Base-by-base conservation (phyloP, 352 stramenopile species). In the Albugo candida region DNA sequence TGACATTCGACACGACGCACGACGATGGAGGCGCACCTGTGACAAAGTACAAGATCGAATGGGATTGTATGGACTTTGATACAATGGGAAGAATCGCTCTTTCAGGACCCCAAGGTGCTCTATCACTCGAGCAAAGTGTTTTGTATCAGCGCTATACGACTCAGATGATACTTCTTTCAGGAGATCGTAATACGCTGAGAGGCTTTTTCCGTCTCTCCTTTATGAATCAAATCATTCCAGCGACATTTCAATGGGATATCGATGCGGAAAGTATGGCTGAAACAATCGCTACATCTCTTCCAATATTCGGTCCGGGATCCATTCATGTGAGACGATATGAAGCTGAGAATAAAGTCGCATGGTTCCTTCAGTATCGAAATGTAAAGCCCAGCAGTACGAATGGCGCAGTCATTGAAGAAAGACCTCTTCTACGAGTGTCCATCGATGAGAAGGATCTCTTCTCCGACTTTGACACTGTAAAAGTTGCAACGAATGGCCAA, bases 1-100 rank as follows among this genome's bases (percentile, higher is more conserved):
- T 96, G 8, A 57, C 51, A 2, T 96, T 96, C 49, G 75, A 82
- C 27, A 66, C 70, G 0, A 65, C 58, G 11, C 67, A 72, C 48
- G 67, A 94, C 51, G 69, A 91, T 41, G 86, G 86, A 5, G 86
- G 86, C 8, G 67, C 73, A 0, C 55, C 60, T 1, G 69, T 94
- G n/a, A 91, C 60, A 12, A 63, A 83, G 48, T 95, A 94, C 56
- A 83, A 85, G 49, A 76, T 97, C 44, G 83, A 96, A 41, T 97
- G 85, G 86, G 89, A 97, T 53, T 70, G 65, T 2, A 84, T 96
- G 63, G 81, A 87, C 40, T 48, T 91, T 8, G 65, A 80, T 12
- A 67, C 72, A 6, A 55, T 87, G 10, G 49, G 68, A 18, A 40
- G 54, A 6, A 60, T 53, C 10, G 65, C 65, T 0, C 54, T 69